Evolutionary conservation across 108 stramenopile species (phyloP).

Genomic region (Licmophora abbreviata): DNA sequence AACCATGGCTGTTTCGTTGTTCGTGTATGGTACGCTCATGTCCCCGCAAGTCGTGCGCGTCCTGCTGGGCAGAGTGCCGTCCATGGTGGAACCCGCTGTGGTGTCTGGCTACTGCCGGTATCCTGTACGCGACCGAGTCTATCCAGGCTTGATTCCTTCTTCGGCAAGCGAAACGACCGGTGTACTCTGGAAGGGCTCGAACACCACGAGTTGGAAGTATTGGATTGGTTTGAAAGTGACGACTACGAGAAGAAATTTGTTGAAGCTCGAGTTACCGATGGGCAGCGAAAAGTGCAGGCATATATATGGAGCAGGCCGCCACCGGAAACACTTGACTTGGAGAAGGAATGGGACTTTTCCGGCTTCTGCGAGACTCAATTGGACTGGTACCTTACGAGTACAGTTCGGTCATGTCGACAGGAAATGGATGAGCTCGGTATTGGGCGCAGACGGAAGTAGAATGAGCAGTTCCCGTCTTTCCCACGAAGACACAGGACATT

Average conservation of each 20-base stretch:
- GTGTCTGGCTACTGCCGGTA: constrained; percentile 30
- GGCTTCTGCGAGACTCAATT: constrained; percentile 30
- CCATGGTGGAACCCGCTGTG: constrained; percentile 8
- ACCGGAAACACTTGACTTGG: constrained; percentile 26
- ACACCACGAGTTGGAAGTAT: constrained; percentile 25
- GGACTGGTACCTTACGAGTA: constrained; percentile 35
- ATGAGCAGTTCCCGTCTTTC: too few relatives aligned
- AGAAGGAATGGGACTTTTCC: constrained; percentile 35
- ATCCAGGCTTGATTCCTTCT: constrained; percentile 39
- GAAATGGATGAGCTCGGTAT: constrained; percentile 24
- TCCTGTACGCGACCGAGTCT: constrained; percentile 44
- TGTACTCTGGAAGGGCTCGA: constrained; percentile 30
- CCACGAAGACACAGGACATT: too few relatives aligned
- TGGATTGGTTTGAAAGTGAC: constrained; percentile 64
- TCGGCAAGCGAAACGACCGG: constrained; percentile 9
- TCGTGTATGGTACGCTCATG: constrained; percentile 71
- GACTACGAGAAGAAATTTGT: constrained; percentile 44
- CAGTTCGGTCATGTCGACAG: constrained; percentile 39
- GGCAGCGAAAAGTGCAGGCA: constrained; percentile 14
- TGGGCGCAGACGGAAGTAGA: constrained; percentile 8
- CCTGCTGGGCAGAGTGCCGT: constrained; percentile 33
- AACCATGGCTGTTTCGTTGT: too few relatives aligned
- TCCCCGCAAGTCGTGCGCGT: constrained; percentile 39
- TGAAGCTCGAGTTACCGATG: constrained; percentile 14
- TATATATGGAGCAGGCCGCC: constrained; percentile 41